A percentile compares a stretch with the other conserved stretches of the same genome.
Evolutionary conservation across 805 yeast species (phyloP).

Genomic region (Cephaloascus albidus): DNA sequence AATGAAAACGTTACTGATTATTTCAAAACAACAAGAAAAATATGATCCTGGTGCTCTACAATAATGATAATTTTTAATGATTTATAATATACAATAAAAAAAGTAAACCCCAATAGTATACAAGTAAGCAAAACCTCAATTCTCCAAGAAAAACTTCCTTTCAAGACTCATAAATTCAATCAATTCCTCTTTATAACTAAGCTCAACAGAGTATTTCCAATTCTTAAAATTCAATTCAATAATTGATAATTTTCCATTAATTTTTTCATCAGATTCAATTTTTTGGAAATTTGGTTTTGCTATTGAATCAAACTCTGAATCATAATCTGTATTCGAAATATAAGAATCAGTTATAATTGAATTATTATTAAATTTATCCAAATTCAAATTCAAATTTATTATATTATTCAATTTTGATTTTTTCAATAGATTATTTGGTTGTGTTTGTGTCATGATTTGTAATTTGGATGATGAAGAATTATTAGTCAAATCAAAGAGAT

Average conservation of each 20-base stretch:
- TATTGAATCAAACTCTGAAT: background rate
- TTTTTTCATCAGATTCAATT: background rate
- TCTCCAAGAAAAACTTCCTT: slow-evolving; percentile 8
- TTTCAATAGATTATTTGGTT: background rate
- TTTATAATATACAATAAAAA: background rate
- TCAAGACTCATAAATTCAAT: slow-evolving; percentile 22
- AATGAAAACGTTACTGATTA: slow-evolving; percentile 35
- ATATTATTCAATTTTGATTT: background rate
- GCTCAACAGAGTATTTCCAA: slow-evolving; percentile 18
- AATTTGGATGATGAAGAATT: background rate
- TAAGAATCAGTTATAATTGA: slow-evolving; percentile 7
- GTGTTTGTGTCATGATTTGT: background rate
- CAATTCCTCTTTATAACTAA: slow-evolving; percentile 14
- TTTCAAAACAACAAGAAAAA: slow-evolving; percentile 39
- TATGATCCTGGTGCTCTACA: slow-evolving; percentile 3
- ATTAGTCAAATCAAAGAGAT: background rate
- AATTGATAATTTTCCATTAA: background rate
- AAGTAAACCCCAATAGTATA: background rate
- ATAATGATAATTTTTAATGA: no score
- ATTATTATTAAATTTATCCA: slow-evolving; percentile 1
- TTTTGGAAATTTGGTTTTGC: background rate
- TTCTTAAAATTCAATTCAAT: slow-evolving; percentile 16
- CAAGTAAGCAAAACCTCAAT: background rate
- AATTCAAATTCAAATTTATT: slow-evolving; percentile 2
- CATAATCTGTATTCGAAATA: background rate